Evolutionary conservation across 164 flowering plant genomes (phyloP).

Genomic region (Sedum album): DNA sequence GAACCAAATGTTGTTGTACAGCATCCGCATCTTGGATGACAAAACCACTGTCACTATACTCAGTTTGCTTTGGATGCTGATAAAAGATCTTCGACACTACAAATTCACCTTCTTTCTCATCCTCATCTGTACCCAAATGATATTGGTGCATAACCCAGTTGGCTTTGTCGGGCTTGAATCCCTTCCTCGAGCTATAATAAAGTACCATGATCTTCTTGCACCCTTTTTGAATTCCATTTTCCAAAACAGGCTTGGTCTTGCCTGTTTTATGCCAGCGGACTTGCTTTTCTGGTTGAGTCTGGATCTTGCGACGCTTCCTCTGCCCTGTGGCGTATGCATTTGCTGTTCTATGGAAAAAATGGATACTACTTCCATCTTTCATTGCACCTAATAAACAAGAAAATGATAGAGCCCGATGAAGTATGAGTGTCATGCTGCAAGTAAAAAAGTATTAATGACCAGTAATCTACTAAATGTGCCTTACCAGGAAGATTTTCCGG

Average conservation of each 20-base stretch:
- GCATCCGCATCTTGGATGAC: neutral
- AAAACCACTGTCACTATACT: neutral
- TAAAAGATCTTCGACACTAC: constrained; percentile 75
- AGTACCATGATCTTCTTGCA: constrained; percentile 91
- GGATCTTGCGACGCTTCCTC: constrained; percentile 79
- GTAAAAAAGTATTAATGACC: too few species aligned
- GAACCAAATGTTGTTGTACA: constrained; percentile 17
- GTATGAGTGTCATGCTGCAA: too few species aligned
- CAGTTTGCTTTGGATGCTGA: constrained; percentile 47
- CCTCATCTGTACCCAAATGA: constrained; percentile 73
- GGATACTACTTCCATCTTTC: constrained; percentile 70
- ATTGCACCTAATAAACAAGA: constrained; percentile 44
- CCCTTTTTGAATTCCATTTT: constrained; percentile 73
- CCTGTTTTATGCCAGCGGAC: constrained; percentile 99
- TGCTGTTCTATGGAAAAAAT: constrained; percentile 65
- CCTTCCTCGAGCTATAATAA: constrained; percentile 48
- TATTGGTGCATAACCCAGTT: constrained; percentile 97
- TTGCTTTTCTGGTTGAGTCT: constrained; percentile 26
- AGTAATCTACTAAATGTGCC: neutral
- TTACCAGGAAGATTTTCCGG: constrained; percentile 93
- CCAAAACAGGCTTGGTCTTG: constrained; percentile 61
- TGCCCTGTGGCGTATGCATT: constrained; percentile 87
- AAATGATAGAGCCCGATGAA: too few species aligned
- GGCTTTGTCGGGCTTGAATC: constrained; percentile 56
- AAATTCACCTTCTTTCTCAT: constrained; percentile 64